Evolutionary conservation across 441 rosid species (phyloP).

Genomic region (Croton laevigatus): DNA sequence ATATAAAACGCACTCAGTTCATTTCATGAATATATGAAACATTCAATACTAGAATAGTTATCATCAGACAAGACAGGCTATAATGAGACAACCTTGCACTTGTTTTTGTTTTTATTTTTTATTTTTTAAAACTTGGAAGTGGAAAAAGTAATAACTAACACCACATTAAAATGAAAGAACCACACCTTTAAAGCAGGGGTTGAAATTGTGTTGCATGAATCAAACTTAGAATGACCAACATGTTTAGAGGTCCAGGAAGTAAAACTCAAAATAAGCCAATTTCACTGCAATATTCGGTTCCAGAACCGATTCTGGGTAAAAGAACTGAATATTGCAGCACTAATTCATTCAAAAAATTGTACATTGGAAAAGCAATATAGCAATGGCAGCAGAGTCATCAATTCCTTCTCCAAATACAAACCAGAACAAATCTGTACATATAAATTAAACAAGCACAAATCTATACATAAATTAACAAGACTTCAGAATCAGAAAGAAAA

Average conservation of each 20-base stretch:
- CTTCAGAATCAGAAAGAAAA: no score
- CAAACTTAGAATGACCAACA: neutral
- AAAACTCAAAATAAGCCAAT: neutral
- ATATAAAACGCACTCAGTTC: neutral
- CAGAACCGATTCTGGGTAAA: no score
- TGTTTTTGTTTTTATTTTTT: no score
- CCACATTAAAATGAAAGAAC: neutral
- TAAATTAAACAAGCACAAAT: no score
- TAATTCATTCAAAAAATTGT: no score
- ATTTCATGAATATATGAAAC: neutral
- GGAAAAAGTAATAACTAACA: neutral
- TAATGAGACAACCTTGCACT: neutral
- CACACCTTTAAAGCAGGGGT: neutral
- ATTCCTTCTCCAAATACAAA: no score
- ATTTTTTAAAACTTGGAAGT: neutral
- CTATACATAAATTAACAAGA: no score
- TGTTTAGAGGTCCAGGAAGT: neutral
- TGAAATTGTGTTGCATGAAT: neutral
- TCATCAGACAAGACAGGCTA: neutral
- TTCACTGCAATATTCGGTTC: no score
- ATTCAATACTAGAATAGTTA: neutral
- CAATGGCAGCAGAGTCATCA: no score
- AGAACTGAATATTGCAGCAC: no score
- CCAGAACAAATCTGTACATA: no score
- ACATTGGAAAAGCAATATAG: no score